Percentiles rank a stretch among this genome's conserved stretches.
phyloP scores from a whole-genome alignment of 352 stramenopile species.

The Phytophthora constricta region DNA sequence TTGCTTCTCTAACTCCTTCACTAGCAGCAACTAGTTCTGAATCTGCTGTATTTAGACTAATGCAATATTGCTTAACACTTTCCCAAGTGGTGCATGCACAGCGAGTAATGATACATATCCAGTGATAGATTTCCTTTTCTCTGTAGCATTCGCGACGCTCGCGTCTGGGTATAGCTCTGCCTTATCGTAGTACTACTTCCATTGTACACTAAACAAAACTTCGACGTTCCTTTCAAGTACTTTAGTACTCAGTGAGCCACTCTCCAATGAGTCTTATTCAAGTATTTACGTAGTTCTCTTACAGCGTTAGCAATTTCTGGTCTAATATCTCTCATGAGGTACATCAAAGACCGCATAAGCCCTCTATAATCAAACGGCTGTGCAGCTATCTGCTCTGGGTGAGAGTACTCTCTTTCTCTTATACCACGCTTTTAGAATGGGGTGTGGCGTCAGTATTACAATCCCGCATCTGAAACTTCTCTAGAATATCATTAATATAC shows the following conservation, averaged over 20 bases:
- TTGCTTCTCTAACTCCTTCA: slow-evolving; percentile 12
- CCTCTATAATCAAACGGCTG: not conserved
- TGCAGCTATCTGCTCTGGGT: not conserved
- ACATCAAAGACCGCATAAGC: not conserved
- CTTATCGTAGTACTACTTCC: not conserved
- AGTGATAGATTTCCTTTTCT: slow-evolving; percentile 8
- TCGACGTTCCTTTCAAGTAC: slow-evolving; percentile 1
- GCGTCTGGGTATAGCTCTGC: slow-evolving; percentile 1
- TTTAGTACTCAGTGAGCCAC: slow-evolving; percentile 5
- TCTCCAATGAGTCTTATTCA: not conserved
- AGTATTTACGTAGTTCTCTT: not conserved
- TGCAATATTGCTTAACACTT: slow-evolving; percentile 2
- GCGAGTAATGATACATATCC: not conserved
- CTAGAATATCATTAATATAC: not conserved
- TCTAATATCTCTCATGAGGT: not conserved
- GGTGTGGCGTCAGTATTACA: not conserved
- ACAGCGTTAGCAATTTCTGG: not conserved
- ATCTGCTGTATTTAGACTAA: slow-evolving; percentile 13
- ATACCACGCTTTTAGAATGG: not conserved
- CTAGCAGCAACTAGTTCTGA: slow-evolving; percentile 13
- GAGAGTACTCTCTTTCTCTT: not conserved
- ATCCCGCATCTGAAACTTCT: not conserved
- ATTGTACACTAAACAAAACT: not conserved
- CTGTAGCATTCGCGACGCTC: slow-evolving; percentile 13
- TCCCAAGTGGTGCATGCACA: slow-evolving; percentile 10